Evolutionary conservation across 2,329 filamentous ascomycete genomes (phyloP), one percentile per base, ranked within the genome.

Genomic region (Exophiala mesophila): DNA sequence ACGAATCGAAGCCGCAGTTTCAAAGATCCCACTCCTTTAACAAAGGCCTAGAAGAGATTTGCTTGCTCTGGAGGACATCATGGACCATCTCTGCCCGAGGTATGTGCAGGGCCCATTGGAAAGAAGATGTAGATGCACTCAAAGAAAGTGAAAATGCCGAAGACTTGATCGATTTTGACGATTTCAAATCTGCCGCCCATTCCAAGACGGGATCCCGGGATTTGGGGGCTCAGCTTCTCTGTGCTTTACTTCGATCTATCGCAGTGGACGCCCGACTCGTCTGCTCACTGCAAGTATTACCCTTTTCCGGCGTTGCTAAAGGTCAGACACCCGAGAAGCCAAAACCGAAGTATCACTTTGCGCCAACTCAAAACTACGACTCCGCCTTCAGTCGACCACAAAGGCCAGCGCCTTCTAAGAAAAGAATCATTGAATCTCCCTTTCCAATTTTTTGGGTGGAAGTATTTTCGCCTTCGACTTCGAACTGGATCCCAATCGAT

Each of bases 401-500:
- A 36, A 16, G 38, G 17, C 12, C 21, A 16, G 20, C 20, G 3
- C 30, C 39, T 12, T 43, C 48, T 26, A 44, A 48, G 28, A 48
- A 39, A 32, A 32, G 30, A 26, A 45, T 55, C 36, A 31, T 45
- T 28, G 86, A 90, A 57, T 89, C 88, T 0, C 64, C 77, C 0
- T 86, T 83, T 56, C 92, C 92, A 0, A 74, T 97, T 3, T 97
- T 88, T 60, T 98, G 92, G 92, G 83, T 96, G 1, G 92, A 98
- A 65, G 82, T 87, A 3, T 85, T 95, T 52, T 89, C 96, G 50
- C 72, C 80, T 39, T 84, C 85, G 0, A 79, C 88, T 51, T 86
- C 96, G 59, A 94, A 88, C 68, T 98, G 92, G 92, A 78, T 95
- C 41, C 77, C 88, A 0, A 78, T 92, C 26, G 92, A 98, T 59